Conservation (phyloP, 805 yeast species). For the Lachancea nothofagi region DNA sequence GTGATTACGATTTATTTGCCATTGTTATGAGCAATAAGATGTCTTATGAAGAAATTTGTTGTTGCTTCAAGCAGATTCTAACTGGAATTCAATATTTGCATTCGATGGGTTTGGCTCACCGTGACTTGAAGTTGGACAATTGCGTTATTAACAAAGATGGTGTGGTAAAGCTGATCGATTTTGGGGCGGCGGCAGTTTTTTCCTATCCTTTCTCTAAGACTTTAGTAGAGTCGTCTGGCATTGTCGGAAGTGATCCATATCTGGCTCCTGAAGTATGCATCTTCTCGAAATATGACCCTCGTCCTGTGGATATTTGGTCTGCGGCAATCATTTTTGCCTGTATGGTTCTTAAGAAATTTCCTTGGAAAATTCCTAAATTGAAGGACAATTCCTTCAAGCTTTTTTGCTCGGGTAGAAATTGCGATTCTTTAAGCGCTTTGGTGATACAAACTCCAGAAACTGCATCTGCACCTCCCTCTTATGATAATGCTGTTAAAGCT, state of each 20-base stretch:
- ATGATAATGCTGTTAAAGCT: constrained; percentile 21
- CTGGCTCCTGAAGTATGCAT: constrained; percentile 90
- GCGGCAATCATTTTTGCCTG: constrained; percentile 87
- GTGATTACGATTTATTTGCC: constrained; percentile 89
- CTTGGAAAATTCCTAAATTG: constrained; percentile 88
- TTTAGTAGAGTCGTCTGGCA: constrained; percentile 71
- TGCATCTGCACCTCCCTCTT: constrained; percentile 40
- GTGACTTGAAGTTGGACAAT: constrained; percentile 88
- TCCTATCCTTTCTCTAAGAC: constrained; percentile 76
- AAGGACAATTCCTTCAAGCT: constrained; percentile 78
- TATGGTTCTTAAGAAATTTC: constrained; percentile 86
- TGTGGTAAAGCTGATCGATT: constrained; percentile 84
- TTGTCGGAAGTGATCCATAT: constrained; percentile 85
- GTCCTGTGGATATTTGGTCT: constrained; percentile 94
- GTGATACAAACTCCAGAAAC: constrained; percentile 52
- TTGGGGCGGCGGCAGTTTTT: constrained; percentile 89
- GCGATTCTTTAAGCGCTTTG: constrained; percentile 58
- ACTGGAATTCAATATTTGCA: constrained; percentile 80
- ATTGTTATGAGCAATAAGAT: constrained; percentile 91
- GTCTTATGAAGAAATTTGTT: constrained; percentile 71
- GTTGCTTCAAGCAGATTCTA: constrained; percentile 84
- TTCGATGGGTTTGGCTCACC: constrained; percentile 78
- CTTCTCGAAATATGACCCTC: constrained; percentile 76
- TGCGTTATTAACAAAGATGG: constrained; percentile 83
- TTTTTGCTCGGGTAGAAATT: constrained; percentile 69